Evolutionary conservation across 257 asterid species (phyloP).

Genomic region (Gentiana dahurica): DNA sequence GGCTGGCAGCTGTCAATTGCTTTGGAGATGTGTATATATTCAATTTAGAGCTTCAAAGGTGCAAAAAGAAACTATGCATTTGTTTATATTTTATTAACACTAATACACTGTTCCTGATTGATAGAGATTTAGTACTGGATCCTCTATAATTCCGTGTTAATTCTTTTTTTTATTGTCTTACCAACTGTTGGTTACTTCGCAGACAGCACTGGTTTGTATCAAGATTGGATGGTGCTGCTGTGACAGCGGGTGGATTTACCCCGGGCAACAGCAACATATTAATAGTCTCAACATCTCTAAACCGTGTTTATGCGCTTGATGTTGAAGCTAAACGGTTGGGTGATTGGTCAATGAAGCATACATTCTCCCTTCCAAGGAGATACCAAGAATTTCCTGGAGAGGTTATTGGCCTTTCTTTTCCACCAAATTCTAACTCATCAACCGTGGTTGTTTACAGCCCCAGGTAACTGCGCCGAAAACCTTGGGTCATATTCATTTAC

Average conservation of each 20-base stretch:
- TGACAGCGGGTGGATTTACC: conserved; percentile 87
- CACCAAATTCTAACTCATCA: conserved; percentile 60
- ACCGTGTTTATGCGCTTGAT: conserved; percentile 85
- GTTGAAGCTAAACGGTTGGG: conserved; percentile 94
- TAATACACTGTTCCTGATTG: no score
- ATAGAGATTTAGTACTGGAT: no score
- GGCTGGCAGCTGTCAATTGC: conserved; percentile 91
- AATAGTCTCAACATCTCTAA: conserved; percentile 72
- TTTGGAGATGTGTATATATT: conserved; percentile 80
- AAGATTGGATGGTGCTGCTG: conserved; percentile 89
- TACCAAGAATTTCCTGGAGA: conserved; percentile 98
- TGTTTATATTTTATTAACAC: no score
- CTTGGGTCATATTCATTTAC: no score
- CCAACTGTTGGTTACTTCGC: conserved; percentile 11
- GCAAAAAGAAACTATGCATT: neutral
- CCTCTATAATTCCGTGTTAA: neutral
- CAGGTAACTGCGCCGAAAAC: conserved; percentile 31
- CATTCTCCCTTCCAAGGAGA: conserved; percentile 73
- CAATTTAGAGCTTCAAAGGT: conserved; percentile 79
- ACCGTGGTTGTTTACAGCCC: conserved; percentile 82
- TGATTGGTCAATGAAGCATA: conserved; percentile 76
- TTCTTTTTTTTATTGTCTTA: neutral
- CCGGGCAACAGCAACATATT: conserved; percentile 69
- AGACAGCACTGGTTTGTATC: conserved; percentile 99
- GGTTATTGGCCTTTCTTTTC: conserved; percentile 90